Conservation (phyloP, 164 flowering plant species). For the Chloranthus sessilifolius region DNA sequence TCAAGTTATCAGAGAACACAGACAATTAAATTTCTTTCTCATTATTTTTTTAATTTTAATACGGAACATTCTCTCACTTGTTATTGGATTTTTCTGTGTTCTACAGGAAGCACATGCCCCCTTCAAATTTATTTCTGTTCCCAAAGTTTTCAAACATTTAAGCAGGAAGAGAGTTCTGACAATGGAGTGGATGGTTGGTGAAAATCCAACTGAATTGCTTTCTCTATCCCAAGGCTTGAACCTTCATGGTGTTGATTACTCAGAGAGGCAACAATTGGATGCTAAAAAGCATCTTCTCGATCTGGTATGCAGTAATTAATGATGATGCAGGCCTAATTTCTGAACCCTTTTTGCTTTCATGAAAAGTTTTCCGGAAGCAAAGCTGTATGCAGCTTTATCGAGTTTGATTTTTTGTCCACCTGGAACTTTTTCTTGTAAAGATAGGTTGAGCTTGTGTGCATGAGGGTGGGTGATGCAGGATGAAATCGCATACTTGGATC, state of each 20-base stretch:
- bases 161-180: constrained; percentile 75
- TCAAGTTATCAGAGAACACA: no score
- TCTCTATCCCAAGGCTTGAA: constrained; percentile 27
- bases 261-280: constrained; percentile 46
- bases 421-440: no score
- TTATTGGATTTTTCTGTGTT: constrained; percentile 3
- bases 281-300: constrained; percentile 75
- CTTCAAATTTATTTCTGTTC: constrained; percentile 64
- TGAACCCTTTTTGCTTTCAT: background rate
- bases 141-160: constrained; percentile 61
- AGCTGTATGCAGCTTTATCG: background rate
- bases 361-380: background rate
- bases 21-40: no score
- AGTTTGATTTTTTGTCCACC: no score
- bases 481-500: no score
- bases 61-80: background rate
- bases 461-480: no score
- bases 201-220: constrained; percentile 74
- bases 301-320: constrained; percentile 42
- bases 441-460: no score
- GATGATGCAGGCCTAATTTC: background rate
- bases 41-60: background rate
- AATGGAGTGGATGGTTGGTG: constrained; percentile 98
- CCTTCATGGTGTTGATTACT: constrained; percentile 21
- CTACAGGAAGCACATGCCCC: constrained; percentile 85